Conservation (phyloP, 2,329 filamentous ascomycete genomes). For the Aspergillus ochraceus region DNA sequence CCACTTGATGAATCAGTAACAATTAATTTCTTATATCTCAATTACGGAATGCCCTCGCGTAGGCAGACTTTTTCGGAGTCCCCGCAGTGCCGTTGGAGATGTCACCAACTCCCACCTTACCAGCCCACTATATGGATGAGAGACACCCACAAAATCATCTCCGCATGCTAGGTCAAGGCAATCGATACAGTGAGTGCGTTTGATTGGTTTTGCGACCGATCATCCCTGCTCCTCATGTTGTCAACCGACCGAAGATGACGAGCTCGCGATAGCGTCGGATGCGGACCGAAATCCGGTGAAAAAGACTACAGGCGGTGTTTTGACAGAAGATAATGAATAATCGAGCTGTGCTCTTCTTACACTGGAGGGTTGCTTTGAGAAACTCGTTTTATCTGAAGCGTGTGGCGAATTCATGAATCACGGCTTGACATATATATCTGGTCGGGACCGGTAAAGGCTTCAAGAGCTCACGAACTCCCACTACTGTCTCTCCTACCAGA, state of each 20-base stretch:
- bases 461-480: too few relatives aligned
- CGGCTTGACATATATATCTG: too few relatives aligned
- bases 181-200: background rate
- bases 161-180: background rate
- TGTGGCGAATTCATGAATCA: too few relatives aligned
- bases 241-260: background rate
- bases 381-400: too few relatives aligned
- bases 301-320: background rate
- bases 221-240: background rate
- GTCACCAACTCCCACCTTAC: background rate
- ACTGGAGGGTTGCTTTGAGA: too few relatives aligned
- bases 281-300: background rate
- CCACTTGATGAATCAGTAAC: fast-evolving
- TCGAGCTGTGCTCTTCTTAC: too few relatives aligned
- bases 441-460: too few relatives aligned
- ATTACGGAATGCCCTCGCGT: background rate
- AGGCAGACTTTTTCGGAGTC: background rate
- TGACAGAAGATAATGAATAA: too few relatives aligned
- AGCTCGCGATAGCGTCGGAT: background rate
- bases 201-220: background rate
- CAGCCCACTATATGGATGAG: background rate
- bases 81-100: background rate
- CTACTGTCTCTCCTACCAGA: too few relatives aligned
- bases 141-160: background rate
- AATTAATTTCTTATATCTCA: too few relatives aligned